Percentiles rank a stretch among this genome's conserved stretches.
These are phyloP conservation scores for Aspergillus latus DNA, from an alignment of 2,329 filamentous ascomycete species.

Conservation along the genomic window DNA sequence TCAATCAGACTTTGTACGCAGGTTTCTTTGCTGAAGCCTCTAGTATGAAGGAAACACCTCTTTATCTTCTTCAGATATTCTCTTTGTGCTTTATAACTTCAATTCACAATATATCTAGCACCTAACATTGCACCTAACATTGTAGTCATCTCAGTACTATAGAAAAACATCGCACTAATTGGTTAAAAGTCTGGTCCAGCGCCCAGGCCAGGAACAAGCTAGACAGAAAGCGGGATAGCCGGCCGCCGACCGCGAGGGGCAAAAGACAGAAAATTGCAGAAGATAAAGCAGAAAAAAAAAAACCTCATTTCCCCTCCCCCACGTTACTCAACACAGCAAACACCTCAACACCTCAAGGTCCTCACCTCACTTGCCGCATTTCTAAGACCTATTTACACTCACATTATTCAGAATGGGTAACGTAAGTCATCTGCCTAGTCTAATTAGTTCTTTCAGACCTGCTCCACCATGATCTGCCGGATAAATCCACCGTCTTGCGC, in stretches of 20 bases:
- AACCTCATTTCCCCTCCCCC: not conserved
- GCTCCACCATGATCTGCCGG: not conserved
- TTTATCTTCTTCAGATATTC: no score
- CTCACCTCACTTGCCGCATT: not conserved
- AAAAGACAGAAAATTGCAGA: not conserved
- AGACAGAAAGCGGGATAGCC: slow-evolving; percentile 1
- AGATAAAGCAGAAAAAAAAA: slow-evolving; percentile 2
- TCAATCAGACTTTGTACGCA: no score
- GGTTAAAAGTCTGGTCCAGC: not conserved
- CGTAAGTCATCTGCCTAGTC: slow-evolving; percentile 20
- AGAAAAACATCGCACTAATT: not conserved
- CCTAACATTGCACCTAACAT: no score
- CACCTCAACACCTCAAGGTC: not conserved
- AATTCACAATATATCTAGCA: no score
- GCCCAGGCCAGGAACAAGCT: not conserved
- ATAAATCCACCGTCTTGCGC: not conserved
- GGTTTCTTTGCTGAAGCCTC: no score
- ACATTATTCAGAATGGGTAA: slow-evolving; percentile 24
- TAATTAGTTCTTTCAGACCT: not conserved
- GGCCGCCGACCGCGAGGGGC: not conserved
- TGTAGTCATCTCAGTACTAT: not conserved
- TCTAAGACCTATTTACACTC: not conserved
- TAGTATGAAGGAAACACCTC: no score
- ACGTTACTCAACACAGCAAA: not conserved
- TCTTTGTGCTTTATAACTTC: no score